Conservation (phyloP, 331 rosid species). For the Quercus phellos region DNA sequence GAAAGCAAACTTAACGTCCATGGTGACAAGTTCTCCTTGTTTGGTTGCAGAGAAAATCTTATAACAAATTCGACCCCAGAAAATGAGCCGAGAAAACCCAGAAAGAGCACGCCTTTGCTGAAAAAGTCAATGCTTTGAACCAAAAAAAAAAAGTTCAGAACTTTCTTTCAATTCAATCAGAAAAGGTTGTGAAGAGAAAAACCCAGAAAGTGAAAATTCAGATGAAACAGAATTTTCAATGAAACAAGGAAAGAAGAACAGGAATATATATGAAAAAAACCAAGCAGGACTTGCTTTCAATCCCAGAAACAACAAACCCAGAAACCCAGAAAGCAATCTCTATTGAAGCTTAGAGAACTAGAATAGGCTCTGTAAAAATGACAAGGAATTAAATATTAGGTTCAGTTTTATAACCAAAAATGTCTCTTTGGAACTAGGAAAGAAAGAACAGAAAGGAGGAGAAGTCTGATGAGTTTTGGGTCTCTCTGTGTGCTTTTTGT, state of each 20-base stretch:
- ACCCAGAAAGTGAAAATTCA: conserved; percentile 1
- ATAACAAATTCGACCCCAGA: conserved; percentile 18
- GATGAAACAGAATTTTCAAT: not conserved
- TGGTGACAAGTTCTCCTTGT: conserved; percentile 22
- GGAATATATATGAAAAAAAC: not conserved
- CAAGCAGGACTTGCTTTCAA: not conserved
- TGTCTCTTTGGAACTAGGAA: not conserved
- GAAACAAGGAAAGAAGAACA: not conserved
- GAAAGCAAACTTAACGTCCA: conserved; percentile 34
- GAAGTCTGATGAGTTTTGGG: not conserved
- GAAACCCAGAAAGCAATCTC: conserved; percentile 6
- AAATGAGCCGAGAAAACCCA: conserved; percentile 6
- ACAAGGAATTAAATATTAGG: not conserved
- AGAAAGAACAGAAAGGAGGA: not conserved
- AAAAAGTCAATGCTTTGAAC: conserved; percentile 3
- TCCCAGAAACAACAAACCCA: conserved; percentile 11
- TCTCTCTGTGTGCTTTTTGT: not conserved
- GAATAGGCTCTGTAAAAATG: not conserved
- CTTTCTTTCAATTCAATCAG: not conserved
- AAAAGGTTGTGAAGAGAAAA: not conserved
- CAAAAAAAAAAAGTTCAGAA: not conserved
- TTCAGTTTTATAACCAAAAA: not conserved
- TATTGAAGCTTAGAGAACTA: not conserved
- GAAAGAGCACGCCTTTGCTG: conserved; percentile 9
- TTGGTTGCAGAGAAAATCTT: conserved; percentile 36